Evolutionary conservation across 495 filamentous ascomycete species (phyloP), one percentile per base, ranked within the genome.

Genomic region (Xeromyces bisporus): DNA sequence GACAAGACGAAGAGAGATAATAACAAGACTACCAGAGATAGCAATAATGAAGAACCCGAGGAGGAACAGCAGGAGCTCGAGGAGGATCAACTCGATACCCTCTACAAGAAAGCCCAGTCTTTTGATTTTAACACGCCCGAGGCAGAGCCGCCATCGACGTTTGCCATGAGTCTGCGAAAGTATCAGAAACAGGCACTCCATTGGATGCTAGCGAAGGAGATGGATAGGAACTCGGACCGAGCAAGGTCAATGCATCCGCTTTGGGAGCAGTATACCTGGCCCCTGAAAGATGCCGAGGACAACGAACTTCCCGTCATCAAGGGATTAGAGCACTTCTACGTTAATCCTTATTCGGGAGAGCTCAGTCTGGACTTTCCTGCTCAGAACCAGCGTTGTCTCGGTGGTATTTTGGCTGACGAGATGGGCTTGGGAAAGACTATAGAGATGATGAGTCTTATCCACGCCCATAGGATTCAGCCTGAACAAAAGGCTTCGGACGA

Each of bases 181-280:
- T 97, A 97, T 42, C 89, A 97, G 52, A 92, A 79, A 43, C 89
- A 97, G 53, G 82, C 91, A 5, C 58, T 97, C 13, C 61, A 93
- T 47, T 96, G 89, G 89, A 91, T 97, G 78, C 56, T 96, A 26
- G 68, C 73, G 3, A 97, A 97, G 46, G 89, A 97, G 53, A 85
- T 70, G 44, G 71, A 91, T 32, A 68, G 77, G 31, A 73, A 71
- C 33, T 60, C 68, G 11, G 59, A 64, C 10, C 56, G 67, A 16
- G 71, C 71, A 31, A 68, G 73, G 30, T 93, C 85, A 1, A 93
- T 97, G 83, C 85, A 97, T 57, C 89, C 89, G 7, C 52, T 97
- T 4, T 97, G 89, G 89, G 89, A 97, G 57, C 80, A 96, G 53
- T 97, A 96, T 37, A 41, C 43, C 9, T 97, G 84, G 83, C 89